Base-by-base conservation (phyloP, 140 eudicot genomes). In the Erigeron philadelphicus region DNA sequence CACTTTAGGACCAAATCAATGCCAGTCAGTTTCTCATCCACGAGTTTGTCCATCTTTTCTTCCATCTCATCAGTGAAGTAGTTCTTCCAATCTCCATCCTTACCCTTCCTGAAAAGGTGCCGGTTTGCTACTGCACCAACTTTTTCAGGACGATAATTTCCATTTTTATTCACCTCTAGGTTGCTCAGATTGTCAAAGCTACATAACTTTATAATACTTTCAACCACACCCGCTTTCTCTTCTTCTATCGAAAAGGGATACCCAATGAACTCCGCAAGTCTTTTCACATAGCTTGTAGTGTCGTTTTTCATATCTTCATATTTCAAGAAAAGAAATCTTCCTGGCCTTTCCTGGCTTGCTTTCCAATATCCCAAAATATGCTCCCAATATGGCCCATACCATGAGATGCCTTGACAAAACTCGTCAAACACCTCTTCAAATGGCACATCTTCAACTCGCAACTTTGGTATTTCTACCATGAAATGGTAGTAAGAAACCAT, bases 11-110 rank as follows among this genome's bases (percentile, higher is more conserved):
- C 12, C 17, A 73, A 63, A 42, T 41, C 71, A 40, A 66, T 74
- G 11, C 59, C 67, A 64, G 48, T 17, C 12, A 74, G 16, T 57
- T 74, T 74, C n/a, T 65, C n/a, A 54, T 74, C 78, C 42, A 65
- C 41, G 11, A 65, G 44, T 15, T 55, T 55, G 19, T 74, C 66
- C 16, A 64, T 54, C 17, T 55, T 74, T 43, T 44, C 41, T 11
- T 41, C 43, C 72, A 73, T 73, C 57, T 73, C 78, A 41, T 73
- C 40, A 0, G 78, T 73, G 38, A 73, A 73, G 47, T 73, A 64
- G 7, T 73, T 73, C 64, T 63, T 35, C 77, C 77, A 72, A 63
- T 72, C 77, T 50, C 71, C 77, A 73, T 50, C 71, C 52, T 73
- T 25, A 2, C 65, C 78, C 65, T 64, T 73, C 56, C 78, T 52